phyloP scores from a whole-genome alignment of 2,329 filamentous ascomycete species.

The Diplocarpon mali region DNA sequence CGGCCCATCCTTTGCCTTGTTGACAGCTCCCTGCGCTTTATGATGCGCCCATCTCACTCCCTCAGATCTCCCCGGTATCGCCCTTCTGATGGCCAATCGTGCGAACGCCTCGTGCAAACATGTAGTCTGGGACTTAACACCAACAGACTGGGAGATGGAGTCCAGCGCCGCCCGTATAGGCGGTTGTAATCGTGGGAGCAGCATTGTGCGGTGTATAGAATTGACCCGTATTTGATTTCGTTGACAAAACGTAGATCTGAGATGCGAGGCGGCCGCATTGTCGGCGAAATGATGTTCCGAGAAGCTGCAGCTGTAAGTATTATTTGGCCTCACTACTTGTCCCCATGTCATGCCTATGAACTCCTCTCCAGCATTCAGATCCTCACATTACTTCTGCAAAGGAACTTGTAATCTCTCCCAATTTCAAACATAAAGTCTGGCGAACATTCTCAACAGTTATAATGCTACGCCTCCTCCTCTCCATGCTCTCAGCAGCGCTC shows the following conservation, averaged over 20 bases:
- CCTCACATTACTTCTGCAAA: neutral
- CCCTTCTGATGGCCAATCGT: slow-evolving; percentile 15
- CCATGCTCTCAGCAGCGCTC: slow-evolving; percentile 37
- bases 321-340: slow-evolving; percentile 6
- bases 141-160: slow-evolving; percentile 18
- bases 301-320: neutral
- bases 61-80: neutral
- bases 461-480: slow-evolving; percentile 24
- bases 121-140: slow-evolving; percentile 8
- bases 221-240: neutral
- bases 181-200: slow-evolving; percentile 34
- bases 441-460: neutral
- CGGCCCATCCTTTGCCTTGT: slow-evolving; percentile 56
- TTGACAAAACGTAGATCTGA: neutral
- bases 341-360: no score
- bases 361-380: neutral
- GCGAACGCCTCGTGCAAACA: slow-evolving; percentile 25
- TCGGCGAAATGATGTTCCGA: neutral
- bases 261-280: neutral
- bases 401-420: neutral
- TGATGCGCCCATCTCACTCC: slow-evolving; percentile 25
- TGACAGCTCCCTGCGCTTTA: slow-evolving; percentile 59
- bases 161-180: slow-evolving; percentile 31
- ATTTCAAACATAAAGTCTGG: neutral
- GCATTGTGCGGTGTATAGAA: slow-evolving; percentile 27